Conservation (phyloP, 148 eudicot genomes). For the Spergularia bocconei region DNA sequence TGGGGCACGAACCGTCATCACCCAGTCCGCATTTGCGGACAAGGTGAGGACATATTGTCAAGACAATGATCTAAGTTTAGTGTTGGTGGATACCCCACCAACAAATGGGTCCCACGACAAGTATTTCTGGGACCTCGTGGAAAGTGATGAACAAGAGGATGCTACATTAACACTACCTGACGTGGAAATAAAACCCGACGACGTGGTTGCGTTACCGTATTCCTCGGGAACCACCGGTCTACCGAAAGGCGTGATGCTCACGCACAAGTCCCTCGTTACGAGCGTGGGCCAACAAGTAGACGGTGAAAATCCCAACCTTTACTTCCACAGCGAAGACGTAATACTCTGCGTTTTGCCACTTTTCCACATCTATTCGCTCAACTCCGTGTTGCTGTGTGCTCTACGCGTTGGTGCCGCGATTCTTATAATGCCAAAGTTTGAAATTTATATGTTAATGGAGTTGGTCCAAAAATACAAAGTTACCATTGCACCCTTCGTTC, state of each 20-base stretch:
- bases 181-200: constrained; percentile 45
- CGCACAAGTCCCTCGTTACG: constrained; percentile 70
- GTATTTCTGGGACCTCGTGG: constrained; percentile 39
- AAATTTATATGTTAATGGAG: constrained; percentile 56
- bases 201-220: constrained; percentile 76
- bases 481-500: constrained; percentile 81
- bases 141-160: constrained; percentile 23
- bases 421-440: constrained; percentile 76
- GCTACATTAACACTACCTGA: constrained; percentile 24
- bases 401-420: constrained; percentile 70
- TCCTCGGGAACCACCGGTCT: constrained; percentile 90
- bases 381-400: constrained; percentile 67
- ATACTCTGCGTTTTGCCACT: constrained; percentile 77
- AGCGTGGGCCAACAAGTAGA: constrained; percentile 86
- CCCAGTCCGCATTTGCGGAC: constrained; percentile 48
- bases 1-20: constrained; percentile 48
- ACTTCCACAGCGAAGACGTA: constrained; percentile 55
- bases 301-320: constrained; percentile 79
- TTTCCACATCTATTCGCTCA: constrained; percentile 76
- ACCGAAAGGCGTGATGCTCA: constrained; percentile 83
- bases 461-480: constrained; percentile 63
- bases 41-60: constrained; percentile 40
- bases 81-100: constrained; percentile 33
- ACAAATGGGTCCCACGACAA: constrained; percentile 26
- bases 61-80: constrained; percentile 21